A percentile compares a stretch with the other conserved stretches of the same genome.
Conservation (phyloP, 2,329 filamentous ascomycete species). For the Sordariomycetes sp. region DNA sequence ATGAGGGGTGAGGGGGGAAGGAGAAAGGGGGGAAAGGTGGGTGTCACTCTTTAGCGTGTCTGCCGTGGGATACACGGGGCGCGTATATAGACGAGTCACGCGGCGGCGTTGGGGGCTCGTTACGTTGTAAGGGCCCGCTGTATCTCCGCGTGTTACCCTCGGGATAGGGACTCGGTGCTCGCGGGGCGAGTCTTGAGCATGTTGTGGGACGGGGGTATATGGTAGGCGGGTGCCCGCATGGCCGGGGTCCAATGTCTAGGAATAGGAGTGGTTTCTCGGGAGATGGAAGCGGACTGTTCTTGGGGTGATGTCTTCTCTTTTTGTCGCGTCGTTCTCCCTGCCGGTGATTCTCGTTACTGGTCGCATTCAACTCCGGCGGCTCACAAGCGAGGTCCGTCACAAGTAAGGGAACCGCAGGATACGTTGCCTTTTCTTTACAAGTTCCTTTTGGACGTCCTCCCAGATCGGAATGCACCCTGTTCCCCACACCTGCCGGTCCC, state of each 20-base stretch:
- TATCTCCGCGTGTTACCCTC: not conserved
- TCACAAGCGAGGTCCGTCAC: too few species aligned
- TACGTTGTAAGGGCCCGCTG: not conserved
- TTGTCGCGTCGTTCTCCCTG: too few species aligned
- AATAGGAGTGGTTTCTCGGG: not conserved
- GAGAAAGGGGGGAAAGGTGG: too few species aligned
- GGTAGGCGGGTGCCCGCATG: not conserved
- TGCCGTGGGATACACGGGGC: not conserved
- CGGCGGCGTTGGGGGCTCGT: not conserved
- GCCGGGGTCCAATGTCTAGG: not conserved
- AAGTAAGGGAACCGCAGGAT: too few species aligned
- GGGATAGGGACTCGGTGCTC: not conserved
- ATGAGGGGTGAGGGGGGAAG: too few species aligned
- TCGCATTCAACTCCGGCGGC: too few species aligned
- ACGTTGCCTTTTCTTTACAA: too few species aligned
- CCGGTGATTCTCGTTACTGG: too few species aligned
- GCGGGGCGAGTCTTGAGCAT: not conserved
- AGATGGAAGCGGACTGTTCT: not conserved
- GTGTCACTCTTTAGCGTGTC: not conserved
- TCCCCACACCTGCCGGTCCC: not conserved
- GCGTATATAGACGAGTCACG: not conserved
- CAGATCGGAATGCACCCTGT: not conserved
- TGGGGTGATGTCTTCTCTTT: too few species aligned
- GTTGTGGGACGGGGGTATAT: not conserved
- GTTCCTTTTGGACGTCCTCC: too few species aligned